Base-by-base conservation (phyloP, 345 rosid genomes). In the Alliaria petiolata region DNA sequence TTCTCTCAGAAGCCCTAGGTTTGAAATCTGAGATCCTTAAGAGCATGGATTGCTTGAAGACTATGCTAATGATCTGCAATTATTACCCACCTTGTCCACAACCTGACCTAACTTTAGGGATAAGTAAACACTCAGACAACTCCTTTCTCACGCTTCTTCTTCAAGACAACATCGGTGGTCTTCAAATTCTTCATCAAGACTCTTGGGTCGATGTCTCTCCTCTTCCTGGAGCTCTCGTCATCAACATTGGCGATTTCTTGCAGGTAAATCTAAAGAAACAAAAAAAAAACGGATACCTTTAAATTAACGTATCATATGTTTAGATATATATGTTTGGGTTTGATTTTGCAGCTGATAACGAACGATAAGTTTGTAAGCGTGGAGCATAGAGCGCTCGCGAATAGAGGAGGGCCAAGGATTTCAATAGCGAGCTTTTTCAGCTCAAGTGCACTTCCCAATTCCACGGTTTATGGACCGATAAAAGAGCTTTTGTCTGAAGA, bases 41-140 rank as follows among this genome's bases (percentile, higher is more conserved):
- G 38, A 66, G 53, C 36, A 78, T 57, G 76, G 82, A 51, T 15
- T 70, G 80, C 54, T 51, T 72, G n/a, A 72, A 84, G 43, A 54
- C 44, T 35, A 17, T 71, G 63, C 15, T 36, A 25, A 42, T 77
- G 44, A 15, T 71, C 7, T 67, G 83, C 34, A 78, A 85, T 39
- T 85, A 85, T n/a, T 77, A 77, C 70, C 85, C 83, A 13, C 34
- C 74, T 45, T 85, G 86, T 50, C 89, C 89, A 22, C 72, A 85
- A 62, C 89, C 85, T 17, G 83, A 83, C 25, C 62, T 83, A 45
- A 81, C 83, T 28, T 28, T 81, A 60, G 85, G 83, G 34, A 19
- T 61, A 22, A 59, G 36, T 34, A 59, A 42, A 17, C 85, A 83
- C 74, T 31, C 70, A 16, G 83, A 85, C 43, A 63, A 65, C 54